phyloP scores from a whole-genome alignment of 1,139 yeast genomes.

The Entelexis paramagnoliae region DNA sequence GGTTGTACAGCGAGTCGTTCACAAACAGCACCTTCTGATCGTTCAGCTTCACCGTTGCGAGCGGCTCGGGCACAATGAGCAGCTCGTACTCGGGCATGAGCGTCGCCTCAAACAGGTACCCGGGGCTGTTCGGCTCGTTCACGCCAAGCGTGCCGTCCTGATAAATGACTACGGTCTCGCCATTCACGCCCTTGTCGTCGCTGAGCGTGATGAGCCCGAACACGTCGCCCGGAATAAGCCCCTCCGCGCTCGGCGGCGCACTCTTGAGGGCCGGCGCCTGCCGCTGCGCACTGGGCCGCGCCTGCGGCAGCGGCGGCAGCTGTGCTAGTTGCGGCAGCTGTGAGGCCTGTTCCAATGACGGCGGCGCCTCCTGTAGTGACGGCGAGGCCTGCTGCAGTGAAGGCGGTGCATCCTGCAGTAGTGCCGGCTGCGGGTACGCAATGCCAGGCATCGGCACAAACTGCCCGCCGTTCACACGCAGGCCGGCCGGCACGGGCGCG shows the following conservation, averaged over 20 bases:
- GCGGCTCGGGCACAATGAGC: conserved; percentile 27
- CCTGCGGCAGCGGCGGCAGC: background rate
- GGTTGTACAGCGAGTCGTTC: conserved; percentile 24
- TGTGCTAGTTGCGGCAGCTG: too few species aligned
- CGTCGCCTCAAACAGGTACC: conserved; percentile 25
- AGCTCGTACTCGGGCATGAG: conserved; percentile 26
- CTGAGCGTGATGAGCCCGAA: conserved; percentile 25
- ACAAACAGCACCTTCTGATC: conserved; percentile 21
- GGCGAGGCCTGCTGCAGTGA: too few species aligned
- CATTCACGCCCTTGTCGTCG: conserved; percentile 16
- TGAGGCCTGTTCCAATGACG: too few species aligned
- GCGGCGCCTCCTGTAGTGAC: too few species aligned
- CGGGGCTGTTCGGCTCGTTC: conserved; percentile 22
- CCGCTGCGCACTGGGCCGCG: background rate
- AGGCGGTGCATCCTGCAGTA: background rate
- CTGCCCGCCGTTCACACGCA: background rate
- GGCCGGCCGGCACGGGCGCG: background rate
- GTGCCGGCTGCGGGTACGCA: background rate
- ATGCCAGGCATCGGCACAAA: conserved; percentile 1
- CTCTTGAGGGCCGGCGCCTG: too few species aligned
- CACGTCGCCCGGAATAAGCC: conserved; percentile 25
- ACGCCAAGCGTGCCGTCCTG: conserved; percentile 26
- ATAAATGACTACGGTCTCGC: conserved; percentile 25
- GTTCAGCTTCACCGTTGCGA: conserved; percentile 24
- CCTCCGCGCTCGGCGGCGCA: background rate